Evolutionary conservation across 2,329 filamentous ascomycete species (phyloP).

Genomic region (Xylaria arbuscula): DNA sequence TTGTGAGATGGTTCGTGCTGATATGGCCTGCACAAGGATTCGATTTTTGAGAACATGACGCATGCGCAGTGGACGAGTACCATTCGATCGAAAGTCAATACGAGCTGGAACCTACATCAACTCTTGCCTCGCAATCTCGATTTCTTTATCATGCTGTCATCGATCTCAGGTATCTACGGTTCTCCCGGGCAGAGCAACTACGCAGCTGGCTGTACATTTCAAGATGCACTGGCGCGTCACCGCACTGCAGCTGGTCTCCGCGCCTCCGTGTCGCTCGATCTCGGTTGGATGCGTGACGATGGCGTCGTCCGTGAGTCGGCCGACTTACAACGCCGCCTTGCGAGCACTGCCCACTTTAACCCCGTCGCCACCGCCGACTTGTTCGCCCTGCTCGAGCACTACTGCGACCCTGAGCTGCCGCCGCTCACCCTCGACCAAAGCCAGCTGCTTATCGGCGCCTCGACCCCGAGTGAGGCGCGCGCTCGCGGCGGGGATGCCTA

Average conservation of each 20-base stretch:
- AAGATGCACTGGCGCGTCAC: not conserved
- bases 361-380: no score
- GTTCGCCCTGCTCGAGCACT: no score
- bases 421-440: no score
- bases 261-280: not conserved
- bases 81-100: not conserved
- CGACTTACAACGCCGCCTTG: no score
- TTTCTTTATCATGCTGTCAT: not conserved
- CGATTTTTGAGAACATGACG: not conserved
- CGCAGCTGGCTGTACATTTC: not conserved
- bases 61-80: not conserved
- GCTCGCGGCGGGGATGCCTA: no score
- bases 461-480: no score
- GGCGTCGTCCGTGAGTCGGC: no score
- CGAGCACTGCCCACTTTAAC: no score
- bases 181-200: not conserved
- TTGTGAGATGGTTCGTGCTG: no score
- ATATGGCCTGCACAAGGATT: no score
- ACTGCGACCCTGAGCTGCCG: no score
- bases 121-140: not conserved
- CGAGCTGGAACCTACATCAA: not conserved
- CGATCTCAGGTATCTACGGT: not conserved
- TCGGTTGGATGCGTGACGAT: not conserved
- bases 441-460: no score
- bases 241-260: not conserved